Evolutionary conservation across 2,329 filamentous ascomycete genomes (phyloP).

Genomic region (Leptographium lundbergii): DNA sequence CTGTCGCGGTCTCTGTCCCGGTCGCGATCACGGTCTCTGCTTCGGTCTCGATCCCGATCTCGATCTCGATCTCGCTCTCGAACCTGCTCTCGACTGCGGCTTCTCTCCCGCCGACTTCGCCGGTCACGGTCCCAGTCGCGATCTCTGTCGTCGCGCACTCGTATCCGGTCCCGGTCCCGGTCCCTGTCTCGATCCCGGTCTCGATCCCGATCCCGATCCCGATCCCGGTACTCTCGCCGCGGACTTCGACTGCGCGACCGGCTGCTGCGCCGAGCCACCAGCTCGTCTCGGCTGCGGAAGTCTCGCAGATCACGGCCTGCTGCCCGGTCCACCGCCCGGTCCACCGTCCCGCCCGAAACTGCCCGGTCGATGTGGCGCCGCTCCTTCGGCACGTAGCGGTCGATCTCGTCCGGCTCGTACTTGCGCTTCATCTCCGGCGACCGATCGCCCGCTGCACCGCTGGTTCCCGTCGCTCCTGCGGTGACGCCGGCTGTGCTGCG

Average conservation of each 20-base stretch:
- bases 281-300: slow-evolving; percentile 7
- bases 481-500: slow-evolving; percentile 16
- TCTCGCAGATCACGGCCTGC: slow-evolving; percentile 7
- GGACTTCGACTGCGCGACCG: slow-evolving; percentile 7
- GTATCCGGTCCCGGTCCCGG: slow-evolving; percentile 10
- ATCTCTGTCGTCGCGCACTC: slow-evolving; percentile 14
- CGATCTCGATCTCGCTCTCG: background rate
- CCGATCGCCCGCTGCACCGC: slow-evolving; percentile 21
- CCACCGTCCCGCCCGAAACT: slow-evolving; percentile 8
- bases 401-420: slow-evolving; percentile 27
- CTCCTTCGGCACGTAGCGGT: slow-evolving; percentile 34
- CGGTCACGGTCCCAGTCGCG: slow-evolving; percentile 16
- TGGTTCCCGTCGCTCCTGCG: background rate
- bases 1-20: slow-evolving; percentile 11
- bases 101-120: background rate
- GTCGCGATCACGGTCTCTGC: background rate
- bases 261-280: slow-evolving; percentile 1
- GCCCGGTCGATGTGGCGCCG: slow-evolving; percentile 22
- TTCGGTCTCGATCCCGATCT: slow-evolving; percentile 17
- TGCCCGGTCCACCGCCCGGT: slow-evolving; percentile 3
- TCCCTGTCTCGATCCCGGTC: slow-evolving; percentile 6
- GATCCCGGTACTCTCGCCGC: slow-evolving; percentile 11
- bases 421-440: slow-evolving; percentile 29
- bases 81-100: slow-evolving; percentile 4
- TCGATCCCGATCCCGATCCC: slow-evolving; percentile 9